Evolutionary conservation across 176 grass and related monocot species (phyloP), one percentile per base, ranked within the genome.

Genomic region (Carex myosuroides): DNA sequence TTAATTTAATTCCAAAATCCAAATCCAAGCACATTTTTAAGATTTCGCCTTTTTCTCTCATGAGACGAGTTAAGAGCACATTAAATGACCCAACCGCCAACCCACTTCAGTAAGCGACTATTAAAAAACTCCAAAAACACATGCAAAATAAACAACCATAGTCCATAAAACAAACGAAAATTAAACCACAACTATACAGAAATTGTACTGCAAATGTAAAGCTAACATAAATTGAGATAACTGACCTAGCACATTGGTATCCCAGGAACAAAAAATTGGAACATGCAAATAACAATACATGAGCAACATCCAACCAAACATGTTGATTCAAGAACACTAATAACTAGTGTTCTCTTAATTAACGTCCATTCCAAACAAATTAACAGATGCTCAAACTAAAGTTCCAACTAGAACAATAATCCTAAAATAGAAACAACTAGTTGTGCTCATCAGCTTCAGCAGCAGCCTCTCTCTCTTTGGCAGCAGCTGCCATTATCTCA

Each of bases 401-500:
- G 60, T 75, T 87, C 21, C 89, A 92, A 84, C 71, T 85, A 95
- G 86, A 89, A 87, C 61, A 90, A 70, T 44, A 55, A 77, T 18
- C 82, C 72, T 85, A 63, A 60, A 54, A 80, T 54, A 79, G 66
- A 55, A 69, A 55, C 24, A 64, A 79, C 89, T 85, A 95, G 84
- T 84, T 93, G 87, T 92, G 95, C 69, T 94, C 95, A 21, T 98
- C 91, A 0, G 80, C 91, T 7, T 85, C 92, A 0, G 70, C 88
- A 4, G 14, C 70, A 11, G 84, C 91, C 54, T 91, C 92, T 85
- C 89, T 90, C 81, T 89, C 92, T 70, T 89, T 88, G 0, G 95
- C 88, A 8, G 92, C 91, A 2, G 88, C 92, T 68, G 91, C 95
- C 92, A 98, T 98, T 52, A 98, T 84, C 70, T 98, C 95, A 48